Evolutionary conservation across 306 rosid genomes (phyloP).

Genomic region (Biancaea sappan): DNA sequence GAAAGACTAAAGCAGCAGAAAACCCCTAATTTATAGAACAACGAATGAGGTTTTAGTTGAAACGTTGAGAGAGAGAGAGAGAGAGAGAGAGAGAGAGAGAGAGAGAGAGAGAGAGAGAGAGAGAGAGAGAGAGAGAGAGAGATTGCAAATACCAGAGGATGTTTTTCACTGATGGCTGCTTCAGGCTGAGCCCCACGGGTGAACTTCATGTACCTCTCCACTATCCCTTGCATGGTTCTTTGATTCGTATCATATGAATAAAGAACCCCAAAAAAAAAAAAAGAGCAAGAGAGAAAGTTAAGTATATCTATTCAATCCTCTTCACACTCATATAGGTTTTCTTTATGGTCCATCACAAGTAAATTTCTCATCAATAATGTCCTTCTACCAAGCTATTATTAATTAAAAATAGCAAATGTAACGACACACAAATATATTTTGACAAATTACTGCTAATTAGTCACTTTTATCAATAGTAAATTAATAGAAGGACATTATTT

Average conservation of each 20-base stretch:
- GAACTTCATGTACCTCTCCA: constrained; percentile 76
- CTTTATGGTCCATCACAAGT: too few relatives aligned
- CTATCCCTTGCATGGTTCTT: constrained; percentile 88
- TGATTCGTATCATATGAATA: neutral
- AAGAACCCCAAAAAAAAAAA: neutral
- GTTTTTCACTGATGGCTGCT: constrained; percentile 38
- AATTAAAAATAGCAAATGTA: too few relatives aligned
- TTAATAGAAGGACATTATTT: too few relatives aligned
- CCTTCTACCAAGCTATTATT: too few relatives aligned
- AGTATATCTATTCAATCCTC: neutral
- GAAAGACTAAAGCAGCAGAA: too few relatives aligned
- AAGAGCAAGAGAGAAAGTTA: neutral
- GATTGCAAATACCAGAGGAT: constrained; percentile 46
- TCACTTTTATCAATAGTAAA: too few relatives aligned
- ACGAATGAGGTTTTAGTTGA: too few relatives aligned
- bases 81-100: neutral
- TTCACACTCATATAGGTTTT: neutral
- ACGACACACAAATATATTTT: too few relatives aligned
- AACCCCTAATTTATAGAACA: too few relatives aligned
- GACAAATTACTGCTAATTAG: too few relatives aligned
- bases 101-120: neutral
- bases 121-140: neutral
- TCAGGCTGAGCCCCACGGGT: constrained; percentile 55
- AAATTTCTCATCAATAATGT: too few relatives aligned
- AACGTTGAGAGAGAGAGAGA: too few relatives aligned